Base-by-base conservation (phyloP, 2,329 filamentous ascomycete species). In the Elsinoe necatrix region DNA sequence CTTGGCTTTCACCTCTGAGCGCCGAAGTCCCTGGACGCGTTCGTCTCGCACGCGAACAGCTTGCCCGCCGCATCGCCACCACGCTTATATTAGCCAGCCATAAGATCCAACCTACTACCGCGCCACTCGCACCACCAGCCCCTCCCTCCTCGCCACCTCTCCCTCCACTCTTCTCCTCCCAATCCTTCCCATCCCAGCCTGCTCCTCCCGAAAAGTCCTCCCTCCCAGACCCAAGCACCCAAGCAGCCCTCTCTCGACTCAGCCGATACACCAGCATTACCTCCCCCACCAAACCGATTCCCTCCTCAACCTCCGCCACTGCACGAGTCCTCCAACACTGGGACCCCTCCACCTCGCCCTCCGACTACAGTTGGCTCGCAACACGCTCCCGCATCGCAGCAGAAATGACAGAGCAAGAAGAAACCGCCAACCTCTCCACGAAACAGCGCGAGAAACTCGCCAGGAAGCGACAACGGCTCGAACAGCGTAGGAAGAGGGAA, bases 251-350 rank as follows among this genome's bases (percentile, higher is more conserved):
- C 25, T 56, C 61, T 14, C 69, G 72, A 3, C 63, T 77, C 2
- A 65, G 65, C 39, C 68, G 64, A 47, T 69, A 72, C 61, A 68
- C 73, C 1, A 62, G 61, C 0, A 69, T 73, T 47, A 61, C 60
- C 5, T 61, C 60, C 7, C 12, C 57, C 2, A 31, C 54, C 29
- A 68, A 68, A 39, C 61, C 59, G 23, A 58, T 57, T 31, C 61
- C 58, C 0, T 39, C 62, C 0, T 56, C 57, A 20, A 61, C 73
- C 0, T 64, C 69, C 0, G 65, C 67, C 12, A 66, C 63, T 14
- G 63, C 61, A 20, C 66, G 68, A 39, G 60, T 75, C 14, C 66
- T 76, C 4, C 62, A 66, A 29, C 74, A 76, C 56, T 77, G 74
- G 75, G 60, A 64, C 7, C 37, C 64, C 1, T 72, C 70, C 21